A percentile compares a stretch with the other conserved stretches of the same genome.
Conservation (phyloP, 2,329 filamentous ascomycete genomes). For the Alternaria sp. region DNA sequence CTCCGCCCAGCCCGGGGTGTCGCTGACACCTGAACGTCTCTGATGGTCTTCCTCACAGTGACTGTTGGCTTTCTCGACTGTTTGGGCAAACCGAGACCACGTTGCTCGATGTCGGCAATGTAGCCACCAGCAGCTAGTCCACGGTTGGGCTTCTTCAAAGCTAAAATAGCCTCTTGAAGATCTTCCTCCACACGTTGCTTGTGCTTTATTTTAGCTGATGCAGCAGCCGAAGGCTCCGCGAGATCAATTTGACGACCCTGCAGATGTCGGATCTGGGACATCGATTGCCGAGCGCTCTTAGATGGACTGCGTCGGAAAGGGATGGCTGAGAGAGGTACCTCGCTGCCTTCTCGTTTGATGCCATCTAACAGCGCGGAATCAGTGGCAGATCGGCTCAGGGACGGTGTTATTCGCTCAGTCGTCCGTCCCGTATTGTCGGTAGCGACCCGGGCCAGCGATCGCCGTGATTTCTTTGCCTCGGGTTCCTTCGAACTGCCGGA, state of each 20-base stretch:
- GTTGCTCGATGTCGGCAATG: conserved; percentile 70
- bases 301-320: conserved; percentile 55
- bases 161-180: conserved; percentile 74
- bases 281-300: conserved; percentile 42
- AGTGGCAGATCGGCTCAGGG: conserved; percentile 72
- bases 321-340: conserved; percentile 61
- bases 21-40: conserved; percentile 50
- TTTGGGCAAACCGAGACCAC: conserved; percentile 41
- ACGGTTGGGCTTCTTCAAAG: conserved; percentile 77
- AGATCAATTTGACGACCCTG: conserved; percentile 62
- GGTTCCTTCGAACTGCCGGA: conserved; percentile 49
- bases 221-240: conserved; percentile 58
- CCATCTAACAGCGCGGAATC: conserved; percentile 63
- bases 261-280: conserved; percentile 54
- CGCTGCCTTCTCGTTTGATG: conserved; percentile 73
- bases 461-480: conserved; percentile 51
- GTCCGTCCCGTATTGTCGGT: conserved; percentile 61
- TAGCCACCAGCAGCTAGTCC: conserved; percentile 70
- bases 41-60: conserved; percentile 35
- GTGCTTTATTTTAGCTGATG: conserved; percentile 66
- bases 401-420: conserved; percentile 63
- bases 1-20: conserved; percentile 49
- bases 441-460: conserved; percentile 67
- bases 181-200: conserved; percentile 73
- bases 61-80: conserved; percentile 38